These are phyloP conservation scores for Ogataea pini DNA, from an alignment of 805 yeast genomes.

Conservation along the genomic window DNA sequence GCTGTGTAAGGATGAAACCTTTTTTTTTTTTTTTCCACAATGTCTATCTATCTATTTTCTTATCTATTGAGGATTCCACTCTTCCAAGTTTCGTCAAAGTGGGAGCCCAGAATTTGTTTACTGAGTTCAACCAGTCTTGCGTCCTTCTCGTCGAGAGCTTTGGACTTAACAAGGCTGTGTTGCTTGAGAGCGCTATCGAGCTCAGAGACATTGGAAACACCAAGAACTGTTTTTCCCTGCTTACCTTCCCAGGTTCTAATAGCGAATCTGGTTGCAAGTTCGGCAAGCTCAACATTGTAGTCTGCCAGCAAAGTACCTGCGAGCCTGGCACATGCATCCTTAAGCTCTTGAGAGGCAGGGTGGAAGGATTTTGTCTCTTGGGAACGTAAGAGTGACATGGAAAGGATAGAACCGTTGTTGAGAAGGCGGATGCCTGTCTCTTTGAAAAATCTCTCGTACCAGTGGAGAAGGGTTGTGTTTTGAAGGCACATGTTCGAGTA, in stretches of 20 bases:
- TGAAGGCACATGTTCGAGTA: slow-evolving; percentile 85
- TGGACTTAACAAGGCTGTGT: slow-evolving; percentile 49
- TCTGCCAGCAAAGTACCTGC: slow-evolving; percentile 39
- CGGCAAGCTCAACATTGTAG: slow-evolving; percentile 68
- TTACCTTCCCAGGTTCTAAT: slow-evolving; percentile 54
- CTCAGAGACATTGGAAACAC: slow-evolving; percentile 67
- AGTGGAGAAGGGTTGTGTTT: slow-evolving; percentile 54
- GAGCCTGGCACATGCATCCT: slow-evolving; percentile 49
- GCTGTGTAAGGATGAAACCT: background rate
- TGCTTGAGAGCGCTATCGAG: slow-evolving; percentile 60
- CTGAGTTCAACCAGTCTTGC: slow-evolving; percentile 43
- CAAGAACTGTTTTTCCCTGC: slow-evolving; percentile 70
- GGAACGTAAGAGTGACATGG: slow-evolving; percentile 81
- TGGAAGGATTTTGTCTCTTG: slow-evolving; percentile 73
- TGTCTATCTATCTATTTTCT: slow-evolving; percentile 1
- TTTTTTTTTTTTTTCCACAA: slow-evolving; percentile 6
- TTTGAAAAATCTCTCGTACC: slow-evolving; percentile 47
- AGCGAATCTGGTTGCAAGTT: slow-evolving; percentile 77
- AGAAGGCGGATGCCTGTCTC: slow-evolving; percentile 59
- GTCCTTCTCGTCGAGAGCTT: slow-evolving; percentile 44
- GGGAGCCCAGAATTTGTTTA: slow-evolving; percentile 48
- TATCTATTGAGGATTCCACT: slow-evolving; percentile 31
- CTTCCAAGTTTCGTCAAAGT: slow-evolving; percentile 67
- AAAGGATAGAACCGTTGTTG: slow-evolving; percentile 81
- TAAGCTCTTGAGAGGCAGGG: slow-evolving; percentile 68